Evolutionary conservation across 257 asterid species (phyloP).

Genomic region (Nicotiana attenuata): DNA sequence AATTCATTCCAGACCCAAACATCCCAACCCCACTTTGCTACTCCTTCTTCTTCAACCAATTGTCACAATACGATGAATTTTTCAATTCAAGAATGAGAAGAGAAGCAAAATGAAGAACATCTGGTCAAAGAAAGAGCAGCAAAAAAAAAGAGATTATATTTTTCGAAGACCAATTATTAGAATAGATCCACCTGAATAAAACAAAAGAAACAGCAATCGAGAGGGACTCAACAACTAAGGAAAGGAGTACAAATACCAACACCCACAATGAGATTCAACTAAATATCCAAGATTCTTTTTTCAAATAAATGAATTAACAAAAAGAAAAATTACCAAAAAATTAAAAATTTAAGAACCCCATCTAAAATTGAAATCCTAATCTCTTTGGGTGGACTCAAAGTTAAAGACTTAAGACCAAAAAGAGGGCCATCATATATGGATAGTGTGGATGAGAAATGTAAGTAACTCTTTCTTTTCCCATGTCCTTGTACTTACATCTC

Average conservation of each 20-base stretch:
- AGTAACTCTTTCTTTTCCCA: constrained; percentile 11
- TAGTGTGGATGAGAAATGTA: constrained; percentile 41
- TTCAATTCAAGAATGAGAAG: constrained; percentile 5
- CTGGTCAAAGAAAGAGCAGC: constrained; percentile 1
- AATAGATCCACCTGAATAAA: constrained; percentile 12
- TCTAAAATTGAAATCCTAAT: constrained; percentile 23
- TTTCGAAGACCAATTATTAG: neutral
- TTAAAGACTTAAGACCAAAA: constrained; percentile 24
- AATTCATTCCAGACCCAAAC: constrained; percentile 79
- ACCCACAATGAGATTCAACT: constrained; percentile 20
- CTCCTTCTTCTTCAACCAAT: constrained; percentile 1
- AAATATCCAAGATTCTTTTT: constrained; percentile 13
- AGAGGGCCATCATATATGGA: constrained; percentile 28
- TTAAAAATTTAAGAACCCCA: neutral
- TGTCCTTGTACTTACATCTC: constrained; percentile 27
- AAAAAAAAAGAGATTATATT: neutral
- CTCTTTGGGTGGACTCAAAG: constrained; percentile 46
- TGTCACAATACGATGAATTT: neutral
- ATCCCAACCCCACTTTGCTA: constrained; percentile 24
- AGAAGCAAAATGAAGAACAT: constrained; percentile 9
- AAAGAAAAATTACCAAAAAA: neutral
- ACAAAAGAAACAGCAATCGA: neutral
- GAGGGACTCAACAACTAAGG: constrained; percentile 13
- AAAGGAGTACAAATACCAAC: neutral
- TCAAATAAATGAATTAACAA: constrained; percentile 5